Percentiles rank a stretch among this genome's conserved stretches.
These are phyloP conservation scores for Kingdonia uniflora DNA, from an alignment of 164 flowering plant species.

Conservation along the genomic window DNA sequence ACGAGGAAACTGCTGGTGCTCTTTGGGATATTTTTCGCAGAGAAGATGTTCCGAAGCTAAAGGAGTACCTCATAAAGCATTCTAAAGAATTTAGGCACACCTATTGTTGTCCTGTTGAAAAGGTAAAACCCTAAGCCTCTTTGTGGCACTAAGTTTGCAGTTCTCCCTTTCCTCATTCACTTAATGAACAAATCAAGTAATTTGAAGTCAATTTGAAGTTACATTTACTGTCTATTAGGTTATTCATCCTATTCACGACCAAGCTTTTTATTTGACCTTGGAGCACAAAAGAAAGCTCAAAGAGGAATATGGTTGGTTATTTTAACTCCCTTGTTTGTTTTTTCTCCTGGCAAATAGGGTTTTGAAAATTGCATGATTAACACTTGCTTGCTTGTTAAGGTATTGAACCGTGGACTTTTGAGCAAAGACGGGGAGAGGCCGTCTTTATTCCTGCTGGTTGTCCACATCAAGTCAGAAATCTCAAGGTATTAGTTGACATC, in stretches of 20 bases:
- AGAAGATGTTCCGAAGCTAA: constrained; percentile 31
- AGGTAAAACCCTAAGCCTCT: constrained; percentile 21
- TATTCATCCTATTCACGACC: constrained; percentile 80
- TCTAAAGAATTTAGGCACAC: constrained; percentile 49
- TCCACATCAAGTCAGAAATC: constrained; percentile 89
- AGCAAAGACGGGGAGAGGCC: constrained; percentile 72
- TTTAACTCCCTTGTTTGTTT: neutral
- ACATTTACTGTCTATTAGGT: constrained; percentile 36
- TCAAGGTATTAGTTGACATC: constrained; percentile 35
- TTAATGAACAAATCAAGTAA: neutral
- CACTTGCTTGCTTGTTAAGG: constrained; percentile 25
- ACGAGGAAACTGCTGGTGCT: too few relatives aligned
- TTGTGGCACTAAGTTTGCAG: too few relatives aligned
- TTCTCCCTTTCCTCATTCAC: neutral
- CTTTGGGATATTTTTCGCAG: too few relatives aligned
- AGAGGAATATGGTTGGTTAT: constrained; percentile 60
- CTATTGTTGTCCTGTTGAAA: constrained; percentile 43
- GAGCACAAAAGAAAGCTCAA: constrained; percentile 73
- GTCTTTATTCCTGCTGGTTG: constrained; percentile 95
- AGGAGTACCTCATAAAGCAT: constrained; percentile 45
- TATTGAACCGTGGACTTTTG: constrained; percentile 84
- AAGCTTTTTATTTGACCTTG: constrained; percentile 48
- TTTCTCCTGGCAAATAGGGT: neutral
- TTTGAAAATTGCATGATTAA: neutral
- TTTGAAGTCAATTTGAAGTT: neutral